These are phyloP conservation scores for Populus pruinosa DNA, from an alignment of 345 rosid species.

Conservation along the genomic window DNA sequence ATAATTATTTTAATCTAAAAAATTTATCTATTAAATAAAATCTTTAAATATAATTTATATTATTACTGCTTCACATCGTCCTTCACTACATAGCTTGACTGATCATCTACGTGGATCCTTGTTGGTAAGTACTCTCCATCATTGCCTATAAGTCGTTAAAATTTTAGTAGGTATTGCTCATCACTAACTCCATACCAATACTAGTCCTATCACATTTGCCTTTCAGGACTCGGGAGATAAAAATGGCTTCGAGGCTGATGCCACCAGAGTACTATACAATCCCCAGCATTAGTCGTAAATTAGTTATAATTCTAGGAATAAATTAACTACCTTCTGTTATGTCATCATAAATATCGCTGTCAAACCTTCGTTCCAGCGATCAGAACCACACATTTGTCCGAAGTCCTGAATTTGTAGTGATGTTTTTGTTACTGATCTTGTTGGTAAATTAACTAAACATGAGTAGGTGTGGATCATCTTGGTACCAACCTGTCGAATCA, in stretches of 20 bases:
- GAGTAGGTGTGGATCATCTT: neutral
- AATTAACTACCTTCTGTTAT: neutral
- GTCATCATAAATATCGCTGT: neutral
- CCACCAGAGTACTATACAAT: neutral
- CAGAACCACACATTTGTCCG: neutral
- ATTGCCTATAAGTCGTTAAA: neutral
- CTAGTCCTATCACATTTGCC: neutral
- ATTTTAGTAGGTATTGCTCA: slow-evolving; percentile 6
- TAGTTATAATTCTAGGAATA: neutral
- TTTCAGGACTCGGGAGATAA: too few species aligned
- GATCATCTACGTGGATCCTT: too few species aligned
- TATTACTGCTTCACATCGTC: neutral
- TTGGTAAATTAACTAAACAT: neutral
- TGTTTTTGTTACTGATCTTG: neutral
- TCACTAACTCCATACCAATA: neutral
- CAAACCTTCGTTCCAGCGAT: neutral
- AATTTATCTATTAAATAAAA: too few species aligned
- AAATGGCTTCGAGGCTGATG: slow-evolving; percentile 2
- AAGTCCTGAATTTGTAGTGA: neutral
- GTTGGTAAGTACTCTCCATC: neutral
- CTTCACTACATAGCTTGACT: neutral
- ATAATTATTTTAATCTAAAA: too few species aligned
- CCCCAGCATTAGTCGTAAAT: neutral
- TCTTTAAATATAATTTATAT: too few species aligned
- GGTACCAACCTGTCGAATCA: neutral